Conservation (phyloP, 169 alveolate genomes). For the Cyclospora cayetanensis region DNA sequence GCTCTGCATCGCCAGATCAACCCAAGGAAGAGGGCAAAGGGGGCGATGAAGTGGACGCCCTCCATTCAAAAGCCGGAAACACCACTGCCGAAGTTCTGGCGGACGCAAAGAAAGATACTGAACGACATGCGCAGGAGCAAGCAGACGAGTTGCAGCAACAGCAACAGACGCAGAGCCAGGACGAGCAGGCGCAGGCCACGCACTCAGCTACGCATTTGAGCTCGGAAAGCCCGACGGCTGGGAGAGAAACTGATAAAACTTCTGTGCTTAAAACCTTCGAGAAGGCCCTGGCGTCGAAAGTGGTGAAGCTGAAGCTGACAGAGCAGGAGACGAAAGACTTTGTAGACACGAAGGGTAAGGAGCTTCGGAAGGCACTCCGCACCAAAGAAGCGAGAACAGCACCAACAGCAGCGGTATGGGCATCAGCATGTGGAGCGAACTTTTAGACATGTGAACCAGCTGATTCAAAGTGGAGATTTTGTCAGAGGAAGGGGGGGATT, state of each 20-base stretch:
- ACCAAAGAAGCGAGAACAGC: neutral
- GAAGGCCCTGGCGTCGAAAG: neutral
- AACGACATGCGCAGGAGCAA: too few species aligned
- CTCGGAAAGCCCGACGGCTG: neutral
- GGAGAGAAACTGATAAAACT: neutral
- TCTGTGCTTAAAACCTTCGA: neutral
- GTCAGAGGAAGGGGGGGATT: neutral
- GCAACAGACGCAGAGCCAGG: neutral
- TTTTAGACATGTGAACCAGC: neutral
- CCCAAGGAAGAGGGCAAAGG: neutral
- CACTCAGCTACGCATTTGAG: neutral
- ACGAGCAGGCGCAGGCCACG: neutral
- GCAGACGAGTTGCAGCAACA: too few species aligned
- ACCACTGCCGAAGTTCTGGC: too few species aligned
- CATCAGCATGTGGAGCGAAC: neutral
- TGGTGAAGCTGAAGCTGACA: slow-evolving; percentile 30
- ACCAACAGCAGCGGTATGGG: neutral
- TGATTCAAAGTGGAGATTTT: neutral
- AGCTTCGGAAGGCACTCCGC: neutral
- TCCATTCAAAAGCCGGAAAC: too few species aligned
- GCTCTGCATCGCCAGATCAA: too few species aligned
- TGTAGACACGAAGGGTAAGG: slow-evolving; percentile 61
- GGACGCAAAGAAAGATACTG: too few species aligned
- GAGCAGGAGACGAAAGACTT: slow-evolving; percentile 56
- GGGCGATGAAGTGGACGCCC: too few species aligned